Evolutionary conservation across 2,329 filamentous ascomycete genomes (phyloP), one percentile per base, ranked within the genome.

Genomic region (Lasiodiplodia sp.): DNA sequence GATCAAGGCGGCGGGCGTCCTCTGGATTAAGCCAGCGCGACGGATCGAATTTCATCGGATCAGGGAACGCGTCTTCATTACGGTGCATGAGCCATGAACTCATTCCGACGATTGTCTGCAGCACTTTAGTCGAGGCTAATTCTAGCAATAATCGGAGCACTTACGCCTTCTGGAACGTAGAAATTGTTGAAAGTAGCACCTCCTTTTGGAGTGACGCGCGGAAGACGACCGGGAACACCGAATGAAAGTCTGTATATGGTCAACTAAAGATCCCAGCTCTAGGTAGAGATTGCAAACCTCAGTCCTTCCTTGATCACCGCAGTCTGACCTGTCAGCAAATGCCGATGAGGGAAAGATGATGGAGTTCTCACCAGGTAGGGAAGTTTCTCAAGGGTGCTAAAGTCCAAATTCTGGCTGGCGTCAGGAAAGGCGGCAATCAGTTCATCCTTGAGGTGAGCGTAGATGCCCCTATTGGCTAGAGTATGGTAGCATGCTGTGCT

Each of bases 301-400:
- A 81, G 71, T 14, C 70, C 77, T 71, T 81, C 79, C 66, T 80
- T 80, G 56, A 80, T 75, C 5, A 80, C 75, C 14, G 66, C 77
- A 53, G 74, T 78, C 74, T 77, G 57, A 21, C 3, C 4, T 34
- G n/a, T 23, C 7, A 51, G 55, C 55, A 23, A 38, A 11, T 2
- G 4, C 14, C 55, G 6, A 57, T 44, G 2, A 4, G 2, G 3
- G 23, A 18, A n/a, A 2, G 23, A 14, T 3, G 31, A 21, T 34
- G 16, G 7, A 6, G 11, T 31, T 16, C 53, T 44, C n/a, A 67
- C 64, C 65, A 81, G 66, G 65, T 77, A 80, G 6, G 79, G 77
- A 18, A 82, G 69, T 67, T 75, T 78, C 67, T 81, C 79, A 25
- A 81, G 71, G 1, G 71, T 69, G 1, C 72, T 40, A 68, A 78